phyloP scores from a whole-genome alignment of 1,284 basidiomycete species.

The Boletus subluridellus region DNA sequence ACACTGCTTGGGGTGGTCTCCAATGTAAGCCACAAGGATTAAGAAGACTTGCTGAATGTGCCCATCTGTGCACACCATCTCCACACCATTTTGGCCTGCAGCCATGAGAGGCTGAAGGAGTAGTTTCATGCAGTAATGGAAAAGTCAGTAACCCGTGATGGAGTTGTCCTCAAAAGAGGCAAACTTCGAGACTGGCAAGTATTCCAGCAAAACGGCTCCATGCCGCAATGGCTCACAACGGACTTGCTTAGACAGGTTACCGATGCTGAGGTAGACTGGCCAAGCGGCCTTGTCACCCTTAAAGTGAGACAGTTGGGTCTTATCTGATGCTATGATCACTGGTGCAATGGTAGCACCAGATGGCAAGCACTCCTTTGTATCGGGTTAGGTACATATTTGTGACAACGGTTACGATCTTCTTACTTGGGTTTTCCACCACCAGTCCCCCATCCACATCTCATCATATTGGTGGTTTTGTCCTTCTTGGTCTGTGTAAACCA shows the following conservation, averaged over 20 bases:
- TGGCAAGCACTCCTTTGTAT: too few species aligned
- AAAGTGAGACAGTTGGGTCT: slow-evolving; percentile 14
- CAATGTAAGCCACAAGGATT: not conserved
- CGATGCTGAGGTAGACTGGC: slow-evolving; percentile 23
- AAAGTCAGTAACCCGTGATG: too few species aligned
- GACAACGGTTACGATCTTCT: too few species aligned
- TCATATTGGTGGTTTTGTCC: too few species aligned
- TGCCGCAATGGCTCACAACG: not conserved
- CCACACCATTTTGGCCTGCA: fast-evolving
- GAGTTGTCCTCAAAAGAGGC: not conserved
- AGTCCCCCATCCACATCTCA: too few species aligned
- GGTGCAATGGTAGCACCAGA: slow-evolving; percentile 1
- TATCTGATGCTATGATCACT: slow-evolving; percentile 17
- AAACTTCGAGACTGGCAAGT: slow-evolving; percentile 22
- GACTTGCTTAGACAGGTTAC: slow-evolving; percentile 20
- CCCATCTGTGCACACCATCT: slow-evolving; percentile 22
- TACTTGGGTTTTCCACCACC: too few species aligned
- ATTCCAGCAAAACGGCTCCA: slow-evolving; percentile 17
- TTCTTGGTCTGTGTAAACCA: too few species aligned
- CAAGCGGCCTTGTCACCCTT: slow-evolving; percentile 24
- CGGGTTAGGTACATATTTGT: too few species aligned
- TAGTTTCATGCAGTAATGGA: slow-evolving; percentile 17
- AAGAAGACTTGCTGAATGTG: slow-evolving; percentile 13
- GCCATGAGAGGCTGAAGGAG: slow-evolving; percentile 9
- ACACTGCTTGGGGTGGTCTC: slow-evolving; percentile 9